phyloP scores from a whole-genome alignment of 2,329 filamentous ascomycete species.

The Fusarium circinatum region DNA sequence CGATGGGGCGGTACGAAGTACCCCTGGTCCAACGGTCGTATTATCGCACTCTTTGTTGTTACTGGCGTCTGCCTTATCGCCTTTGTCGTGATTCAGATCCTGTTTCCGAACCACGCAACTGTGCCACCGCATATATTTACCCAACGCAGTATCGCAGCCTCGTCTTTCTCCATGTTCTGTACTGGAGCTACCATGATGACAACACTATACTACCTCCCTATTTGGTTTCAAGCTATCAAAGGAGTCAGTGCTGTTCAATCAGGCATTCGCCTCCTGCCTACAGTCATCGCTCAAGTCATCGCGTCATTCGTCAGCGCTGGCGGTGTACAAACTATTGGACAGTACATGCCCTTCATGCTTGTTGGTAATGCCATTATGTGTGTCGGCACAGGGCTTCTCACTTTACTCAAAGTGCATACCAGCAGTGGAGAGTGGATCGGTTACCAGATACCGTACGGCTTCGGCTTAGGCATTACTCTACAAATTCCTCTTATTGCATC shows the following conservation, averaged over 20 bases:
- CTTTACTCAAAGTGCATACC: slow-evolving; percentile 44
- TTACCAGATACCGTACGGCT: slow-evolving; percentile 55
- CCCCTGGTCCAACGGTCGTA: slow-evolving; percentile 2
- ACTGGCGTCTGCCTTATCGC: background rate
- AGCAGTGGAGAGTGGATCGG: slow-evolving; percentile 53
- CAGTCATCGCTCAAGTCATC: slow-evolving; percentile 2
- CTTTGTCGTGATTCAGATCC: background rate
- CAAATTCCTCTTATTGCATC: slow-evolving; percentile 56
- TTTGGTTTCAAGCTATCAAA: slow-evolving; percentile 20
- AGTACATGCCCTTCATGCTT: slow-evolving; percentile 37
- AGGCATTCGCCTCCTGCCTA: slow-evolving; percentile 2
- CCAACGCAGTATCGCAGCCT: slow-evolving; percentile 16
- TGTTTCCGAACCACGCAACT: slow-evolving; percentile 4
- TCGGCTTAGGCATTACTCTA: slow-evolving; percentile 54
- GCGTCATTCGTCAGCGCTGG: slow-evolving; percentile 21
- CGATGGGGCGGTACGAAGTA: slow-evolving; percentile 22
- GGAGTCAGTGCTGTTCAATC: slow-evolving; percentile 16
- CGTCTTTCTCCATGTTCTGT: slow-evolving; percentile 21
- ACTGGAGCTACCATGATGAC: slow-evolving; percentile 22
- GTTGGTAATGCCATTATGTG: slow-evolving; percentile 21
- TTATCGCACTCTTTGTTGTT: background rate
- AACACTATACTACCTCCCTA: slow-evolving; percentile 26
- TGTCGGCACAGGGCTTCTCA: slow-evolving; percentile 9
- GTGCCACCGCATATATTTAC: slow-evolving; percentile 3
- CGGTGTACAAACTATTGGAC: slow-evolving; percentile 2